These are phyloP conservation scores for Trichophyton equinum DNA, from an alignment of 2,329 filamentous ascomycete genomes.

Conservation along the genomic window DNA sequence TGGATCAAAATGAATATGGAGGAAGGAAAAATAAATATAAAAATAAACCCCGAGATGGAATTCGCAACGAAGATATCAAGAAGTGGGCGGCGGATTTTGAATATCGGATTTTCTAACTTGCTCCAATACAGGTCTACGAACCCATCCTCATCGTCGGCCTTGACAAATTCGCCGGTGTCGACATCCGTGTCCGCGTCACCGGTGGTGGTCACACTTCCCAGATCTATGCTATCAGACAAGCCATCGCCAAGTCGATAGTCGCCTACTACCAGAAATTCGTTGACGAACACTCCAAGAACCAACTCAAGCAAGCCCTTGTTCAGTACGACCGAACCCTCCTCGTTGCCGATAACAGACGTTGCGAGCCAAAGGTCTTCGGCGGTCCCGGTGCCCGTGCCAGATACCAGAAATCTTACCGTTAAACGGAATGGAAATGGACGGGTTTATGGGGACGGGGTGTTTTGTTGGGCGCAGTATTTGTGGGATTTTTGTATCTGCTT, in stretches of 20 bases:
- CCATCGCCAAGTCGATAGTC: constrained; percentile 93
- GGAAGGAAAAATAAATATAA: background rate
- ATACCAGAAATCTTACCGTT: constrained; percentile 99
- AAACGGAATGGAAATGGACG: constrained; percentile 32
- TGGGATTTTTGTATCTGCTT: constrained; percentile 3
- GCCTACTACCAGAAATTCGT: constrained; percentile 99
- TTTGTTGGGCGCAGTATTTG: constrained; percentile 1
- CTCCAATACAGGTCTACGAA: constrained; percentile 68
- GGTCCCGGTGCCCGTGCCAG: constrained; percentile 82
- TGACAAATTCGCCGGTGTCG: constrained; percentile 93
- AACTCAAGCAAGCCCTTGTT: constrained; percentile 92
- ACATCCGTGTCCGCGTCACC: constrained; percentile 91
- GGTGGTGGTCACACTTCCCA: constrained; percentile 97
- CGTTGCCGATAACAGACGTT: constrained; percentile 97
- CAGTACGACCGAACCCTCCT: constrained; percentile 95
- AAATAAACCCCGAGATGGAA: background rate
- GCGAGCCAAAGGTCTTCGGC: constrained; percentile 92
- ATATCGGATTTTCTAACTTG: background rate
- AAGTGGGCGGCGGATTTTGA: background rate
- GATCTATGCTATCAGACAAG: constrained; percentile 97
- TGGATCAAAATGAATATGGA: background rate
- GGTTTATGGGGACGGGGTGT: constrained; percentile 6
- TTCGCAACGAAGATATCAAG: background rate
- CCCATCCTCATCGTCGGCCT: constrained; percentile 91
- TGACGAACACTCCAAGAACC: constrained; percentile 99